Percentiles rank a stretch among this genome's conserved stretches.
Conservation (phyloP, 176 grass and related monocot species). For the Carex kokanica region DNA sequence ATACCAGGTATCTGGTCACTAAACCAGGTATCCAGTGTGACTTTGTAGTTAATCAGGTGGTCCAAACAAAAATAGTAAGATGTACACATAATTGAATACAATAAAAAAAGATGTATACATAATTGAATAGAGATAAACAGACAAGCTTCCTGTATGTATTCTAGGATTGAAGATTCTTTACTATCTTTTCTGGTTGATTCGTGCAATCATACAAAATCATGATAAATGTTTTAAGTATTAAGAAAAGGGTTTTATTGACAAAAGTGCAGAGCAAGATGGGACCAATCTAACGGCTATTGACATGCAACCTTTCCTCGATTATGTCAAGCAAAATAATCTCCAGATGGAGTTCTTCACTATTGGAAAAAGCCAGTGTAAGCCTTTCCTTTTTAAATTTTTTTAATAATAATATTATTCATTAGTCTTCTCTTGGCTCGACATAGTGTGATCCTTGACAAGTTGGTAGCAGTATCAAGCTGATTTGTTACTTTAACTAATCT, state of each 20-base stretch:
- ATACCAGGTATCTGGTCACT: neutral
- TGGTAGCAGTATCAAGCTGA: neutral
- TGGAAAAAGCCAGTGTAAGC: constrained; percentile 68
- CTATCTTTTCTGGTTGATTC: neutral
- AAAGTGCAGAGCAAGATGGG: constrained; percentile 90
- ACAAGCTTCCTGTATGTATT: neutral
- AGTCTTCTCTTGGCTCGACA: neutral
- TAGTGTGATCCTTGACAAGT: neutral
- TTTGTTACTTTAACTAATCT: neutral
- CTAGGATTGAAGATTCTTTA: neutral
- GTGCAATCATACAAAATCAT: neutral
- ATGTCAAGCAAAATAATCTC: constrained; percentile 61
- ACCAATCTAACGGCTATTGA: constrained; percentile 56
- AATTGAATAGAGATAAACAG: neutral
- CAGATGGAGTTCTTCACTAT: constrained; percentile 81
- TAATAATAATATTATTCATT: neutral
- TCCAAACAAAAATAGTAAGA: neutral
- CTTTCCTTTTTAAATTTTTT: neutral
- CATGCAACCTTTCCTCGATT: constrained; percentile 68
- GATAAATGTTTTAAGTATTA: neutral
- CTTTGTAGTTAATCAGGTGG: neutral
- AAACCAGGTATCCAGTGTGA: neutral
- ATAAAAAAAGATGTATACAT: neutral
- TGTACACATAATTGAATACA: neutral
- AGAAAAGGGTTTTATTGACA: neutral